Evolutionary conservation across 1,284 basidiomycete species (phyloP).

Genomic region (Omphalotus olearius): DNA sequence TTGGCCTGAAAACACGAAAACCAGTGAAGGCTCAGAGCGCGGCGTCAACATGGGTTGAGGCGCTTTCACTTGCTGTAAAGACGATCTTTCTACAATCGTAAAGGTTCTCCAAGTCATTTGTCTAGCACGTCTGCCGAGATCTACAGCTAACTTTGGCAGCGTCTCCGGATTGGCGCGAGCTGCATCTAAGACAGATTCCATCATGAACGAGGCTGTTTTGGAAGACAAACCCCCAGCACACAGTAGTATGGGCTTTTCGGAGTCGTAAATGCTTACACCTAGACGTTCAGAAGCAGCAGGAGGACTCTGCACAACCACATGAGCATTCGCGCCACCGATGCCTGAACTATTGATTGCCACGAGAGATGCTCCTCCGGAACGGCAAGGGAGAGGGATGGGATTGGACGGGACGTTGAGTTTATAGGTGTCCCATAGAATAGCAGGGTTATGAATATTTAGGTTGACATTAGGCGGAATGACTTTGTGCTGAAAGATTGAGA

Average conservation of each 20-base stretch:
- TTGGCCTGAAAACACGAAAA: slow-evolving; percentile 32
- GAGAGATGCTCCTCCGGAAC: slow-evolving; percentile 20
- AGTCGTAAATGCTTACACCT: not conserved
- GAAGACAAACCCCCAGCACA: slow-evolving; percentile 34
- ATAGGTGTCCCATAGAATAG: slow-evolving; percentile 33
- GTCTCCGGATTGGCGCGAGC: slow-evolving; percentile 12
- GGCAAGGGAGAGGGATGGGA: slow-evolving; percentile 18
- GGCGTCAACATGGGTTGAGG: slow-evolving; percentile 20
- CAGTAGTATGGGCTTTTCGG: slow-evolving; percentile 23
- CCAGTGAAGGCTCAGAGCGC: slow-evolving; percentile 20
- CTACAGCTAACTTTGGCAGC: slow-evolving; percentile 16
- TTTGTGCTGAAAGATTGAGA: slow-evolving; percentile 29
- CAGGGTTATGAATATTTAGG: slow-evolving; percentile 28
- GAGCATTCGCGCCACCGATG: slow-evolving; percentile 40
- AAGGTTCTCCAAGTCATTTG: slow-evolving; percentile 30
- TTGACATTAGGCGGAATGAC: slow-evolving; percentile 38
- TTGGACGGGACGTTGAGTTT: slow-evolving; percentile 15
- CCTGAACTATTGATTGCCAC: slow-evolving; percentile 39
- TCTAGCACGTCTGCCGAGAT: slow-evolving; percentile 24
- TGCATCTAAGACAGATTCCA: slow-evolving; percentile 12
- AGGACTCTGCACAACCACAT: slow-evolving; percentile 32
- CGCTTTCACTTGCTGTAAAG: slow-evolving; percentile 11
- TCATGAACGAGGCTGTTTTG: slow-evolving; percentile 21
- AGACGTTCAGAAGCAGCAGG: slow-evolving; percentile 13
- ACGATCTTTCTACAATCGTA: slow-evolving; percentile 15